phyloP scores from a whole-genome alignment of 805 yeast species.

The Jamesozyma hellenica region DNA sequence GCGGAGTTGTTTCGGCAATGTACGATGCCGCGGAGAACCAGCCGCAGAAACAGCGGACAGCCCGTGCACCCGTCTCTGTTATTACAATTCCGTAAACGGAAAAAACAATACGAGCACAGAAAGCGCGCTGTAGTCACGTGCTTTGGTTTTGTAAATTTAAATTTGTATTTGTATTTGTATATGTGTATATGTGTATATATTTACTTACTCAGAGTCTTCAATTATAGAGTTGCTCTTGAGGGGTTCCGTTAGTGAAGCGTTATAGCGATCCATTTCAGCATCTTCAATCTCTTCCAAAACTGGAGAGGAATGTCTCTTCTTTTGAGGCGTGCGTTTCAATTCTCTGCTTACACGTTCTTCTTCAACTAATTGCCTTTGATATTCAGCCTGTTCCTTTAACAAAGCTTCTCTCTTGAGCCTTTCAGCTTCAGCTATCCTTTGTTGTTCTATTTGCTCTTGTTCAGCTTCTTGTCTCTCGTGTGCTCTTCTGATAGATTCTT shows the following conservation, averaged over 20 bases:
- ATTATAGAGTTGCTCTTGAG: constrained; percentile 23
- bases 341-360: constrained; percentile 7
- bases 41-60: too few relatives aligned
- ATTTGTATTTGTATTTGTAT: not conserved
- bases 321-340: not conserved
- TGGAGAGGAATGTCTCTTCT: constrained; percentile 11
- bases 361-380: constrained; percentile 8
- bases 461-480: not conserved
- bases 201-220: constrained; percentile 13
- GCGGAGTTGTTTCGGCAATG: too few relatives aligned
- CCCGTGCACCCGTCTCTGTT: too few relatives aligned
- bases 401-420: constrained; percentile 3
- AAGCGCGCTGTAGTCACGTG: not conserved
- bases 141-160: not conserved
- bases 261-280: constrained; percentile 24
- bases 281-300: constrained; percentile 29
- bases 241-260: constrained; percentile 14
- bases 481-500: not conserved
- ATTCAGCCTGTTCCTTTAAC: constrained; percentile 5
- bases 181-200: not conserved
- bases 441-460: not conserved
- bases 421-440: constrained; percentile 1
- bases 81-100: not conserved
- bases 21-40: too few relatives aligned
- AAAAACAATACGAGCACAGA: not conserved